Evolutionary conservation across 1,284 basidiomycete species (phyloP).

Genomic region (Leccinum griseonigrum): DNA sequence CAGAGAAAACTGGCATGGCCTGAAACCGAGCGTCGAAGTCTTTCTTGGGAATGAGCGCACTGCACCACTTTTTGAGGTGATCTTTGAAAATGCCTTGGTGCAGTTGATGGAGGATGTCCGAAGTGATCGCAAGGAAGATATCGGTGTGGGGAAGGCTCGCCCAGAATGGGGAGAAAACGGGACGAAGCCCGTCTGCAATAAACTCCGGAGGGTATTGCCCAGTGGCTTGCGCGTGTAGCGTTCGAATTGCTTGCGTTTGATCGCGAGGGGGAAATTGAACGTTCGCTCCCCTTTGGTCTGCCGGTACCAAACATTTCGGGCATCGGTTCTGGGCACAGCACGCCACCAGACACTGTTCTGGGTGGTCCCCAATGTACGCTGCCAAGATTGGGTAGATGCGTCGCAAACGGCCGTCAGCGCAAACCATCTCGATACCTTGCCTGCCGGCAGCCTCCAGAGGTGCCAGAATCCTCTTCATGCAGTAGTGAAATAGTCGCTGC

Average conservation of each 20-base stretch:
- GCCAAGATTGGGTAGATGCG: conserved; percentile 23
- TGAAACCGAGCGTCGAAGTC: not conserved
- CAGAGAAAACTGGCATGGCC: not conserved
- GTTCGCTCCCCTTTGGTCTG: not conserved
- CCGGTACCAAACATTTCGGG: conserved; percentile 9
- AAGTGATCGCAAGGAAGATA: not conserved
- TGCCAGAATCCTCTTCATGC: not conserved
- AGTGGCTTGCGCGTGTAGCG: not conserved
- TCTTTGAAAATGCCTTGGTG: conserved; percentile 6
- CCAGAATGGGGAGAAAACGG: conserved; percentile 1
- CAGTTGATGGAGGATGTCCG: not conserved
- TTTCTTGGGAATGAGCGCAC: not conserved
- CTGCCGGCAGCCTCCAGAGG: not conserved
- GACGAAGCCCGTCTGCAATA: not conserved
- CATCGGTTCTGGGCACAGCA: conserved; percentile 23
- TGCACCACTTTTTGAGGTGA: not conserved
- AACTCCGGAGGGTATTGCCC: not conserved
- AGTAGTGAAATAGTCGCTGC: not conserved
- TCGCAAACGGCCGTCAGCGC: not conserved
- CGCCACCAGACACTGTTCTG: conserved; percentile 10
- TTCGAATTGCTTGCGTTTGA: not conserved
- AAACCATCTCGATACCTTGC: not conserved
- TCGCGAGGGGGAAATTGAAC: not conserved
- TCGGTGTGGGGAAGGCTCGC: not conserved
- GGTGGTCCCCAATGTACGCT: not conserved